Evolutionary conservation across 2,329 filamentous ascomycete genomes (phyloP), one percentile per base, ranked within the genome.

Genomic region (Penicillium thymicola): DNA sequence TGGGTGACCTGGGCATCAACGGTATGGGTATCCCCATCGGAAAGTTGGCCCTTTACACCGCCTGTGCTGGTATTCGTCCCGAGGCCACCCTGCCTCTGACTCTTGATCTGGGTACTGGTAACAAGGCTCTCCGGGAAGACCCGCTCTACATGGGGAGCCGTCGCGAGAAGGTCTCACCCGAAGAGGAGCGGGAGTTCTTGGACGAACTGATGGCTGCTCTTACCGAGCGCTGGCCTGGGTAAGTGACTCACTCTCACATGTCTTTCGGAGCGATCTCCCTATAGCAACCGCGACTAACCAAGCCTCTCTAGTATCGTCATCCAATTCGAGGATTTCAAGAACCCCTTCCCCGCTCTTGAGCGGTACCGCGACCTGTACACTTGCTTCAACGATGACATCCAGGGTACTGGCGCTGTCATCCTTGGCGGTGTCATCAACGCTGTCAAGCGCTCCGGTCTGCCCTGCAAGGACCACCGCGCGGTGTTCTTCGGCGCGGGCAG

Each of bases 361-460:
- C 86, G 91, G 59, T 97, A 97, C 79, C 89, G 90, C 66, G 82
- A 92, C 72, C 84, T 82, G 63, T 93, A 96, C 81, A 92, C 90
- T 75, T 95, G 90, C 82, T 99, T 99, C 85, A 97, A 97, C 76
- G 94, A 97, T 71, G 93, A 99, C 72, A 94, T 99, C 71, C 93
- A 97, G 80, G 93, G 93, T 64, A 97, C 94, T 66, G 94, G 94
- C 67, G 92, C 93, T 61, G 94, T 99, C 69, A 92, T 97, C 60
- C 84, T 97, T 54, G 93, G 85, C 62, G 93, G 93, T 66, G 82
- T 89, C 74, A 85, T 89, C 76, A 85, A 82, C 63, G 82, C 82
- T 28, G 91, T 96, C 58, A 93, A 93, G 78, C 85, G 90, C 59
- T 95, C 92, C 14, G 89, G 88, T 50, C 86, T 96, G 16, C 89